phyloP scores from a whole-genome alignment of 208 protist genomes.

The Vickermania spadyakhi region DNA sequence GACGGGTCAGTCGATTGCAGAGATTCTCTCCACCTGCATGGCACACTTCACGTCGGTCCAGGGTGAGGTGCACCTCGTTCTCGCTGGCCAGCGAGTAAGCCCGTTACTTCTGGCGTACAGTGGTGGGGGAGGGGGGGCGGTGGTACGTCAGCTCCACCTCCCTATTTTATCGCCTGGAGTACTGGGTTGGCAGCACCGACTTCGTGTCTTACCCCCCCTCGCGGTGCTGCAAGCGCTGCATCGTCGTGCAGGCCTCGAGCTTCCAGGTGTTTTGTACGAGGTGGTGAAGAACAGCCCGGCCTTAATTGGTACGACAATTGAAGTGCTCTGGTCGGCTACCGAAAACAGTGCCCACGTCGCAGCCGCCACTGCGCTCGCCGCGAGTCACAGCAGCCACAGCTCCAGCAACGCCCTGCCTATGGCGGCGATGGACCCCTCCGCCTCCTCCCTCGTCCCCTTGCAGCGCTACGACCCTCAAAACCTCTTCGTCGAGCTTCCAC shows the following conservation, averaged over 20 bases:
- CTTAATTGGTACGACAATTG: slow-evolving; percentile 50
- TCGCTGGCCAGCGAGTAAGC: slow-evolving; percentile 45
- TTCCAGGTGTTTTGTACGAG: slow-evolving; percentile 75
- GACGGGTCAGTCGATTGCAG: slow-evolving; percentile 32
- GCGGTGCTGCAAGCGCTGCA: slow-evolving; percentile 63
- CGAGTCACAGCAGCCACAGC: neutral
- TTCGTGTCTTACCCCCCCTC: slow-evolving; percentile 70
- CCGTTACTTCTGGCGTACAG: slow-evolving; percentile 41
- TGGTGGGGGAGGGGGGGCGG: slow-evolving; percentile 19
- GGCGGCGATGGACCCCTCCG: neutral
- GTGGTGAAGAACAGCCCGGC: slow-evolving; percentile 71
- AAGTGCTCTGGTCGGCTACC: slow-evolving; percentile 34
- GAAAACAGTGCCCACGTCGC: neutral
- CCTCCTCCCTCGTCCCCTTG: slow-evolving; percentile 12
- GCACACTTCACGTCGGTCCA: slow-evolving; percentile 53
- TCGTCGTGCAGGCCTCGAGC: slow-evolving; percentile 41
- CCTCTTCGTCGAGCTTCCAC: slow-evolving; percentile 69
- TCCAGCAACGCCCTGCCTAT: neutral
- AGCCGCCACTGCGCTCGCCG: neutral
- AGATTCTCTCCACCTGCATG: slow-evolving; percentile 31
- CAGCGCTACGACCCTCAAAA: slow-evolving; percentile 52
- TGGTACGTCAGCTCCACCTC: slow-evolving; percentile 55
- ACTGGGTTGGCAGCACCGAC: slow-evolving; percentile 62
- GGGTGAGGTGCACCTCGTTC: slow-evolving; percentile 65
- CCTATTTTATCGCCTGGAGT: slow-evolving; percentile 13